Percentiles rank a stretch among this genome's conserved stretches.
These are phyloP conservation scores for Penicillium concentricum DNA, from an alignment of 2,329 filamentous ascomycete species.

Conservation along the genomic window DNA sequence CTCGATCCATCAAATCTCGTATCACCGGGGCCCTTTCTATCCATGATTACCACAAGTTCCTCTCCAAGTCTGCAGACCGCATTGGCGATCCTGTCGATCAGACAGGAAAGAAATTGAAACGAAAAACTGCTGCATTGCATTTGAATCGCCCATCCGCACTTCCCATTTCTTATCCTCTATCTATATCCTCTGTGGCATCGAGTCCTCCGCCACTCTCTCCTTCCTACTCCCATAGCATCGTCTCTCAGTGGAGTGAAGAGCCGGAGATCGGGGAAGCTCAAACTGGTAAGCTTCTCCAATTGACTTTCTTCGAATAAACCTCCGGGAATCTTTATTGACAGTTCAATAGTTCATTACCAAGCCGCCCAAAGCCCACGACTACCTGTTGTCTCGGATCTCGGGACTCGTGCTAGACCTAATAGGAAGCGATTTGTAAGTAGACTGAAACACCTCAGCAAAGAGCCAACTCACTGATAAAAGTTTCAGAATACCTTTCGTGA, in stretches of 20 bases:
- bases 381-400: constrained; percentile 20
- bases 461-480: constrained; percentile 12
- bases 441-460: constrained; percentile 17
- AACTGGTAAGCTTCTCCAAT: constrained; percentile 14
- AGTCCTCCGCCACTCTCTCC: constrained; percentile 40
- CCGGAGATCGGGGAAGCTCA: constrained; percentile 25
- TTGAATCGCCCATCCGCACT: constrained; percentile 25
- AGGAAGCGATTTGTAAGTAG: constrained; percentile 27
- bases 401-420: constrained; percentile 22
- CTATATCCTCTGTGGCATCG: constrained; percentile 32
- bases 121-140: constrained; percentile 35
- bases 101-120: constrained; percentile 31
- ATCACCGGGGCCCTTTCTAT: constrained; percentile 31
- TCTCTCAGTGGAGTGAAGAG: constrained; percentile 32
- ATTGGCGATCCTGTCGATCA: constrained; percentile 27
- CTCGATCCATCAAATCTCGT: constrained; percentile 21
- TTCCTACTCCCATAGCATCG: constrained; percentile 36
- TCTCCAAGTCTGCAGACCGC: constrained; percentile 27
- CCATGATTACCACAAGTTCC: constrained; percentile 38
- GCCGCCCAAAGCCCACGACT: constrained; percentile 18
- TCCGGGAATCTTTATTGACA: constrained; percentile 5
- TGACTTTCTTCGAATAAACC: background rate
- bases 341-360: constrained; percentile 1
- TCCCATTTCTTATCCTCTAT: constrained; percentile 22
- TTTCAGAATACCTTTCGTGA: constrained; percentile 35